Conservation (phyloP, 2,329 filamentous ascomycete genomes). For the Phialophora expanda region DNA sequence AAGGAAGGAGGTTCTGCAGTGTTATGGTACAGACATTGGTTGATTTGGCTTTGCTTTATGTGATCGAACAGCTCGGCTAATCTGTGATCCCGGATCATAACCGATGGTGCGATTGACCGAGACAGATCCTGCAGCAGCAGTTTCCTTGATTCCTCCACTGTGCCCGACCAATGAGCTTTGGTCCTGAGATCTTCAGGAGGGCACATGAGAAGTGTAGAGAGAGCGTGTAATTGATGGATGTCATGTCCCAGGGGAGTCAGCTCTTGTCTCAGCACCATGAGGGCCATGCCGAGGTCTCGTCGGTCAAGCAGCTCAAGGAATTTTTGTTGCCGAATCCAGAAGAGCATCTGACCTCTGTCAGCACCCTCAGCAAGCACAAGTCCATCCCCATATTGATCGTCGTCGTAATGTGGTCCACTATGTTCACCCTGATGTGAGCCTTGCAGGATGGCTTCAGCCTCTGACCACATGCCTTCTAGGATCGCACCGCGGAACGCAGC, state of each 20-base stretch:
- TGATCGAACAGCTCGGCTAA: conserved; percentile 80
- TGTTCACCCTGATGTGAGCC: conserved; percentile 53
- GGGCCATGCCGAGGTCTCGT: conserved; percentile 72
- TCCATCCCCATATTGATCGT: conserved; percentile 49
- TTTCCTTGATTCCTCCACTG: conserved; percentile 73
- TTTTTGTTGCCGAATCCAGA: conserved; percentile 90
- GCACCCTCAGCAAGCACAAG: conserved; percentile 77
- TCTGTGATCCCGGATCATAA: conserved; percentile 94
- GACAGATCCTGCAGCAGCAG: conserved; percentile 80
- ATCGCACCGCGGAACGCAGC: conserved; percentile 84
- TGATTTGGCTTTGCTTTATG: conserved; percentile 82
- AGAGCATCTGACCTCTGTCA: conserved; percentile 79
- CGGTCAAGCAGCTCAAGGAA: conserved; percentile 87
- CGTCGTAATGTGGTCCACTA: conserved; percentile 49
- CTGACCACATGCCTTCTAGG: conserved; percentile 76
- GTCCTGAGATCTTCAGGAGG: conserved; percentile 74
- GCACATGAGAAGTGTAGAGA: conserved; percentile 92
- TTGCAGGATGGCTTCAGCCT: conserved; percentile 82
- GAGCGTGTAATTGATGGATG: conserved; percentile 73
- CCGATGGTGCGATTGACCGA: conserved; percentile 88
- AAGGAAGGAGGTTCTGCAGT: conserved; percentile 77
- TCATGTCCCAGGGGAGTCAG: conserved; percentile 85
- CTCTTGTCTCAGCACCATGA: conserved; percentile 84
- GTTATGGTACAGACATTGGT: conserved; percentile 87
- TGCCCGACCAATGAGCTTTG: conserved; percentile 85